phyloP scores from a whole-genome alignment of 2,329 filamentous ascomycete genomes.

The Cladophialophora psammophila region DNA sequence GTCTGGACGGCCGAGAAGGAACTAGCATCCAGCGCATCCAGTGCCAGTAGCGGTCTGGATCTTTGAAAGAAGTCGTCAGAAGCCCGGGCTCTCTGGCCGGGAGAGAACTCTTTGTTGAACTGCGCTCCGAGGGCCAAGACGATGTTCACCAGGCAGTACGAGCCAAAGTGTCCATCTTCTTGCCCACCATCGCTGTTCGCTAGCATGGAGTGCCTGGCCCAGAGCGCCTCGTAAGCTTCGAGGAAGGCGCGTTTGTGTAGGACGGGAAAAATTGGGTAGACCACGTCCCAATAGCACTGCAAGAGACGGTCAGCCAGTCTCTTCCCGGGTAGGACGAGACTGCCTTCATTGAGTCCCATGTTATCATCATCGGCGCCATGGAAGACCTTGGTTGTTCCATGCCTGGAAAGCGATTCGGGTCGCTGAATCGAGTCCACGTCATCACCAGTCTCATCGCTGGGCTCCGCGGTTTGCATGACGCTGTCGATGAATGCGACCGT shows the following conservation, averaged over 20 bases:
- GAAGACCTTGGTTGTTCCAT: not conserved
- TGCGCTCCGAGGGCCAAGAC: slow-evolving; percentile 58
- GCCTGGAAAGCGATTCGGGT: no score
- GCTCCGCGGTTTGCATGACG: slow-evolving; percentile 7
- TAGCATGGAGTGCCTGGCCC: not conserved
- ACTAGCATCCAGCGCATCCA: slow-evolving; percentile 49
- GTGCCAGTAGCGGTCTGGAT: slow-evolving; percentile 52
- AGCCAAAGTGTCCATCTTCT: slow-evolving; percentile 39
- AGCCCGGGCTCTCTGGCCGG: slow-evolving; percentile 49
- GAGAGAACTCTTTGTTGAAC: slow-evolving; percentile 51
- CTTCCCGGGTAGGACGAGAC: slow-evolving; percentile 52
- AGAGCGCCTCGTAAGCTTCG: slow-evolving; percentile 50
- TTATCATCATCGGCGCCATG: not conserved
- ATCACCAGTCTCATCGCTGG: not conserved
- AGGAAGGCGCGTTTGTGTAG: slow-evolving; percentile 50
- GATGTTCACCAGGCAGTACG: slow-evolving; percentile 55
- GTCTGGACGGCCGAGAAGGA: slow-evolving; percentile 57
- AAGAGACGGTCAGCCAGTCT: slow-evolving; percentile 56
- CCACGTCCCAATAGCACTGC: slow-evolving; percentile 56
- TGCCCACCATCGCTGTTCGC: not conserved
- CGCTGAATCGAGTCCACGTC: not conserved
- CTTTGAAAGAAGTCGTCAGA: slow-evolving; percentile 54
- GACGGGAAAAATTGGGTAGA: slow-evolving; percentile 58
- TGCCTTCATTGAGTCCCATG: not conserved
- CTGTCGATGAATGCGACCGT: slow-evolving; percentile 13